Base-by-base conservation (phyloP, 2,329 filamentous ascomycete genomes). In the Cordyceps cateniannulata region DNA sequence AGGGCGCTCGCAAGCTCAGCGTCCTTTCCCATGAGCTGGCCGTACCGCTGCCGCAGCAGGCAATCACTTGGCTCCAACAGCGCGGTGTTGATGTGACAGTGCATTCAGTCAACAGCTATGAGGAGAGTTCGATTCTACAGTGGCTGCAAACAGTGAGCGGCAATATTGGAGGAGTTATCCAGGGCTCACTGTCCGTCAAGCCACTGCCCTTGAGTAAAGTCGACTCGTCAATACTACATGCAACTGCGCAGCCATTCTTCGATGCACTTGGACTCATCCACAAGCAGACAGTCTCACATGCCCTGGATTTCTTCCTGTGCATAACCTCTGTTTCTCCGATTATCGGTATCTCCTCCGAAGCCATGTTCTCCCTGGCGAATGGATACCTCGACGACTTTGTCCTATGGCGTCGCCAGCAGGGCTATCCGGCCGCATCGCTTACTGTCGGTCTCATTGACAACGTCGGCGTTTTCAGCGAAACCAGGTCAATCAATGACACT, bases 311-410 rank as follows among this genome's bases (percentile, higher is more conserved):
- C 10, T 56, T 56, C 5, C 42, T 56, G 8, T 56, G 53, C n/a
- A n/a, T 56, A 32, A 24, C 40, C 5, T 56, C 53, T 18, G 20
- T 35, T 18, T 25, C 53, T 5, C 42, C 53, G 7, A 18, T 35
- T 2, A 18, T 56, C 16, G 53, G 53, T 8, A 10, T 56, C 32
- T 24, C 53, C 9, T 56, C 42, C 3, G 53, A 56, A 24, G 42
- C 9, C 42, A 2, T 38, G 3, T 32, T 35, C 9, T 56, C 27
- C 16, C 25, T 47, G 6, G 42, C 27, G 2, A 56, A 56, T 22
- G 53, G 53, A 35, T 56, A 47, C 20, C 24, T 56, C 9, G 24
- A 45, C n/a, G 53, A 47, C 42, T 56, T 56, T 4, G 53, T 56
- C 27, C 2, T 6, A 12, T 56, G 53, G 53, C 53, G 53, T 16